Evolutionary conservation across 2,329 filamentous ascomycete genomes (phyloP).

Genomic region (Cladosporium sp.): DNA sequence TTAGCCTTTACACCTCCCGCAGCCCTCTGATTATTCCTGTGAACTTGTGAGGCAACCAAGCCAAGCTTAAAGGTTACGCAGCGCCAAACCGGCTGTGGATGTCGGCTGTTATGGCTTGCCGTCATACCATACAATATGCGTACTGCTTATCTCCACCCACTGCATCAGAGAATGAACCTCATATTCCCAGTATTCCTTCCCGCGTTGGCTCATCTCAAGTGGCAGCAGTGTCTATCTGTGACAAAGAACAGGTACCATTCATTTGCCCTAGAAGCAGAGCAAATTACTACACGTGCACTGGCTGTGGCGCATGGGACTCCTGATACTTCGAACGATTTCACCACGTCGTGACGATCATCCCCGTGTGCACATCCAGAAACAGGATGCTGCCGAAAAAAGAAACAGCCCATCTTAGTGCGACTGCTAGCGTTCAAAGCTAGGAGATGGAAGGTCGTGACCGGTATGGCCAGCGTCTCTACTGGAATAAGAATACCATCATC

Average conservation of each 20-base stretch:
- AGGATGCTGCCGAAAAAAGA: conserved; percentile 4
- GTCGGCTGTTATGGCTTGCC: conserved; percentile 3
- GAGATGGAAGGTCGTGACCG: not conserved
- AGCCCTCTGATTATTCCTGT: too few relatives aligned
- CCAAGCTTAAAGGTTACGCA: not conserved
- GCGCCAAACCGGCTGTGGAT: conserved; percentile 1
- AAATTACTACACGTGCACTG: too few relatives aligned
- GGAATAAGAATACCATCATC: not conserved
- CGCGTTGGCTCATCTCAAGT: too few relatives aligned
- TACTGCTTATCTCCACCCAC: too few relatives aligned
- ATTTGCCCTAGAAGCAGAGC: too few relatives aligned
- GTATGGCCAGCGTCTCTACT: not conserved
- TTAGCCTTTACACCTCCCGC: conserved; percentile 1
- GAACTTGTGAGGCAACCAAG: not conserved
- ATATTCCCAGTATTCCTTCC: too few relatives aligned
- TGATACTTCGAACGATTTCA: too few relatives aligned
- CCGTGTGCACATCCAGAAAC: conserved; percentile 1
- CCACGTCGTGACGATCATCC: conserved; percentile 4
- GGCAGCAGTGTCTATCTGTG: too few relatives aligned
- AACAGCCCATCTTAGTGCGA: conserved; percentile 7
- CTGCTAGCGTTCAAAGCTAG: conserved; percentile 5
- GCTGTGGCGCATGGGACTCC: too few relatives aligned
- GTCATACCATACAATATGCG: not conserved
- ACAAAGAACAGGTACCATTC: too few relatives aligned
- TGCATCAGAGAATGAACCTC: too few relatives aligned